Conservation (phyloP, 2,329 filamentous ascomycete species). For the Xylariaceae sp. region DNA sequence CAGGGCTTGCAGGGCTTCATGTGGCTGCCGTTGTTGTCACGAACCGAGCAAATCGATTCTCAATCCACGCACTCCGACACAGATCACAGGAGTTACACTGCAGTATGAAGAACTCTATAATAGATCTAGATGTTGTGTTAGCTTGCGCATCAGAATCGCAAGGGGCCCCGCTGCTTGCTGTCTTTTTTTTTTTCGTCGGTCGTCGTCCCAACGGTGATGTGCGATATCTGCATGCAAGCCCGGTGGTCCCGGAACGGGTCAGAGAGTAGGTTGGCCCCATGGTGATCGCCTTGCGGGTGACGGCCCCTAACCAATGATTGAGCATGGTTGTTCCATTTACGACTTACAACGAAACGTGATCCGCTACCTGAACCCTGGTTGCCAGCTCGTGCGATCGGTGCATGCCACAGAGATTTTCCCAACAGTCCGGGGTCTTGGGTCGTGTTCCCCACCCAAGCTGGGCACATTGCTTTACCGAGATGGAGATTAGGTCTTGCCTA, state of each 20-base stretch:
- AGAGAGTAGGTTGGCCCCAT: conserved; percentile 27
- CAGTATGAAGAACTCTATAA: conserved; percentile 13
- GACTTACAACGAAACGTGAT: conserved; percentile 32
- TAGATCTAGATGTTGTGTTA: conserved; percentile 13
- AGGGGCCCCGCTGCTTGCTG: conserved; percentile 8
- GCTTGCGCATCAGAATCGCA: conserved; percentile 14
- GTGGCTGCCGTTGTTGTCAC: conserved; percentile 10
- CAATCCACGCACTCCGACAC: conserved; percentile 10
- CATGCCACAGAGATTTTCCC: conserved; percentile 18
- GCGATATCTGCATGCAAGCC: conserved; percentile 6
- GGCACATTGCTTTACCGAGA: conserved; percentile 8
- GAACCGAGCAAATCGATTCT: conserved; percentile 20
- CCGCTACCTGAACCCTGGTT: conserved; percentile 19
- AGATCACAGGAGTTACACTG: conserved; percentile 21
- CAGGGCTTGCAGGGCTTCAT: conserved; percentile 1
- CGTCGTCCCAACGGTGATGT: conserved; percentile 15
- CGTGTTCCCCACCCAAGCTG: conserved; percentile 13
- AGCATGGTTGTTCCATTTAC: conserved; percentile 21
- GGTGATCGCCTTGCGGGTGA: conserved; percentile 21
- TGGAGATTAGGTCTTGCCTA: conserved; percentile 7
- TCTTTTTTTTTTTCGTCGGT: conserved; percentile 1
- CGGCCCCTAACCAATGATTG: conserved; percentile 29
- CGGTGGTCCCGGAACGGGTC: conserved; percentile 19
- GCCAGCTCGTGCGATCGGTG: conserved; percentile 17
- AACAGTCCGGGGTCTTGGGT: conserved; percentile 1